Conservation (phyloP, 495 filamentous ascomycete species). For the Durotheca rogersii region DNA sequence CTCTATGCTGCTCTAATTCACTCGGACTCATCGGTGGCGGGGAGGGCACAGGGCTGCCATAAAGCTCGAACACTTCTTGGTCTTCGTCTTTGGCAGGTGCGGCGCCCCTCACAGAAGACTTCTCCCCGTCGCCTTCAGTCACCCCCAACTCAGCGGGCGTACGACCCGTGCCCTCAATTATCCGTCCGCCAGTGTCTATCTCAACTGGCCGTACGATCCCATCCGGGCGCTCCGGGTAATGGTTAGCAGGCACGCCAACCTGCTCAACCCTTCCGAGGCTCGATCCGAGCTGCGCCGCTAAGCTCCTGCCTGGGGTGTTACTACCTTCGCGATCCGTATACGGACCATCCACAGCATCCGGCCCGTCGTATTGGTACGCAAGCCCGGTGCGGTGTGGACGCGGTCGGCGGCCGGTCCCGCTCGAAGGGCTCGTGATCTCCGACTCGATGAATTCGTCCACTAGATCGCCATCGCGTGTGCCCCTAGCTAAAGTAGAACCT, state of each 20-base stretch:
- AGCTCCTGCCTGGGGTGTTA: conserved; percentile 2
- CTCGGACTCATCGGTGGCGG: conserved; percentile 16
- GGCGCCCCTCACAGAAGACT: not conserved
- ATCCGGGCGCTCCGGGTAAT: conserved; percentile 6
- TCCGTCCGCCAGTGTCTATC: not conserved
- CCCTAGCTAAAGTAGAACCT: conserved; percentile 2
- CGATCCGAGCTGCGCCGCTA: conserved; percentile 4
- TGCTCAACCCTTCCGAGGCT: conserved; percentile 11
- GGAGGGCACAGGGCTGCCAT: conserved; percentile 10
- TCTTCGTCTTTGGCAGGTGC: not conserved
- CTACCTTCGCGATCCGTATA: conserved; percentile 32
- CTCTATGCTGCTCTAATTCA: conserved; percentile 11
- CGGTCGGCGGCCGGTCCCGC: conserved; percentile 4
- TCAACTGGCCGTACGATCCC: conserved; percentile 17
- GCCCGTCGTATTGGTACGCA: conserved; percentile 38
- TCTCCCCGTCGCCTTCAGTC: not conserved
- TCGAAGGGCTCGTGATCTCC: conserved; percentile 33
- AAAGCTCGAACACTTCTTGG: conserved; percentile 4
- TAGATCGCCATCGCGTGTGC: conserved; percentile 4
- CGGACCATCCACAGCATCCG: conserved; percentile 37
- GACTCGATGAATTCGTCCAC: conserved; percentile 8
- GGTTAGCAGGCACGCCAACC: not conserved
- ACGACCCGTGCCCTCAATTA: not conserved
- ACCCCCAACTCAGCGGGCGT: conserved; percentile 4
- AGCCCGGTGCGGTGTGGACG: conserved; percentile 25